Base-by-base conservation (phyloP, 805 yeast species). In the Suhomyces kilbournensis region DNA sequence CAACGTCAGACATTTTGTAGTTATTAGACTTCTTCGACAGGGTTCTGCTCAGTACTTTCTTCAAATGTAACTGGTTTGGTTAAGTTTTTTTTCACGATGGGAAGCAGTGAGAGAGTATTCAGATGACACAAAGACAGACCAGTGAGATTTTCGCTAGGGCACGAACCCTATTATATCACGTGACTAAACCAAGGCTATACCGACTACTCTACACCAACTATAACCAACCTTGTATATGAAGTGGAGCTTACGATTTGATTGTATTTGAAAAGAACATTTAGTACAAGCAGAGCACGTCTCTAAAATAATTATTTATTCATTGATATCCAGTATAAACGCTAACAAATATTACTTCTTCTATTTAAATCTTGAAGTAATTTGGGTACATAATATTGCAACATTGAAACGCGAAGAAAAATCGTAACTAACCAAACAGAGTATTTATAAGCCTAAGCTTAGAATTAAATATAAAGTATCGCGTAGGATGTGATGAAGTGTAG, bases 1-100 rank as follows among this genome's bases (percentile, higher is more conserved):
- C 97, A 80, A 85, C 85, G 88, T 91, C 97, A 83, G 97, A 91
- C 97, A 87, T 83, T 69, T 66, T 76, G 61, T 47, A 47, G 61
- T 60, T 59, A 54, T 59, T 62, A 70, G 90, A 84, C 90, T 84
- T 84, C 90, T 83, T 84, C 88, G 88, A 76, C 86, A 82, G 83
- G 61, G 51, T 52, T 54, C 66, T 65, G 69, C 69, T 65, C 69
- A 65, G 69, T 65, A 54, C 48, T 51, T 63, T 42, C 42, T 38
- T 38, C 7, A n/a, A 20, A 42, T 50, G 32, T 52, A 56, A 50
- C 43, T 25, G 28, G 40, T 23, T 28, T 46, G 46, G 43, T 38
- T 28, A 15, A 38, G 17, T 35, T 39, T 42, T 44, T 48, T 52
- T 49, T 45, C 52, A 45, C 44, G 20, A 47, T 48, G 42, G 44